These are phyloP conservation scores for Silybum marianum DNA, from an alignment of 129 eudicot genomes.

Conservation along the genomic window DNA sequence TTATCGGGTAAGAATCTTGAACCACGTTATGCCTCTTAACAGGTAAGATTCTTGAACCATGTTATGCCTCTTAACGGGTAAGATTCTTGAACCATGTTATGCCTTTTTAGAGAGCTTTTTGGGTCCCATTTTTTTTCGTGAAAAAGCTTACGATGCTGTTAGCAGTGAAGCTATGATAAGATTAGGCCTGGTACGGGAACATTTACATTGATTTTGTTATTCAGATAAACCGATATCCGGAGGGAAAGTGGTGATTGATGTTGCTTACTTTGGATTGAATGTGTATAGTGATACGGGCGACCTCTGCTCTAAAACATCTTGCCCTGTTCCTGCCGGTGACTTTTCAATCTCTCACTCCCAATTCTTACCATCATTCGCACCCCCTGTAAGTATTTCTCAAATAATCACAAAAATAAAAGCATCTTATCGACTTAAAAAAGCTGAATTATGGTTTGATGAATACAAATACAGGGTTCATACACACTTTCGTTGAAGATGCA, in stretches of 20 bases:
- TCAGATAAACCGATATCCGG: slow-evolving; percentile 67
- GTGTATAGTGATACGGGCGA: slow-evolving; percentile 60
- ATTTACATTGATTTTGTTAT: background rate
- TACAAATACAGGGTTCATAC: slow-evolving; percentile 50
- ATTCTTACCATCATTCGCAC: slow-evolving; percentile 72
- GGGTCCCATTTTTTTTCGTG: background rate
- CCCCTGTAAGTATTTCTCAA: slow-evolving; percentile 76
- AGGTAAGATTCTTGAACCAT: no score
- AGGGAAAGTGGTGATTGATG: slow-evolving; percentile 69
- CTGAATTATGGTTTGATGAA: slow-evolving; percentile 1
- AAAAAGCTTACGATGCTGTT: background rate
- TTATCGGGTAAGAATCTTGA: no score
- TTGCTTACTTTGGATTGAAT: slow-evolving; percentile 52
- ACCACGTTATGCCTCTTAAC: no score
- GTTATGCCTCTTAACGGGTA: no score
- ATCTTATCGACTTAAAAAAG: background rate
- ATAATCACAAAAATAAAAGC: background rate
- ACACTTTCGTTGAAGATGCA: slow-evolving; percentile 48
- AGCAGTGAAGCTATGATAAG: background rate
- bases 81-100: no score
- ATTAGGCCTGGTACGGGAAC: background rate
- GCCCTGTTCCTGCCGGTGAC: slow-evolving; percentile 74
- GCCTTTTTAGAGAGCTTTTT: no score
- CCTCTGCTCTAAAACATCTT: slow-evolving; percentile 65
- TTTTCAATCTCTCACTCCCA: slow-evolving; percentile 71